Evolutionary conservation across 2,329 filamentous ascomycete genomes (phyloP).

Genomic region (Aspergillus flavus): DNA sequence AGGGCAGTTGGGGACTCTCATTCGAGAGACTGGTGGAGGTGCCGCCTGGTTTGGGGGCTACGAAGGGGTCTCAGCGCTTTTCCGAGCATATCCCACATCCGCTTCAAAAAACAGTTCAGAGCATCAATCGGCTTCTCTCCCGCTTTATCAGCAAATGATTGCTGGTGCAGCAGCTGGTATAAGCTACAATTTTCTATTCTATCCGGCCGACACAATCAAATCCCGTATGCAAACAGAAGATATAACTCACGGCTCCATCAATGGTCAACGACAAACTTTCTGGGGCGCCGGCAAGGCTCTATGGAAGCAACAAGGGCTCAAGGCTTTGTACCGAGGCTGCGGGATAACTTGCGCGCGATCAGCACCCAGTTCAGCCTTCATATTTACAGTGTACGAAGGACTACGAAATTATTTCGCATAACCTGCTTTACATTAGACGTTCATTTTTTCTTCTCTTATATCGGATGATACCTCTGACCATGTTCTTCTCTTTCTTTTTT

Average conservation of each 20-base stretch:
- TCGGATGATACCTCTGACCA: conserved; percentile 22
- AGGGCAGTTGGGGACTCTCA: conserved; percentile 88
- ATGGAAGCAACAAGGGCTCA: conserved; percentile 81
- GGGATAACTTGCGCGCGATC: conserved; percentile 88
- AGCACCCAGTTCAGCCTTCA: conserved; percentile 95
- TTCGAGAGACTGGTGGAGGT: conserved; percentile 89
- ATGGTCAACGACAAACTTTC: conserved; percentile 66
- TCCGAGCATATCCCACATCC: conserved; percentile 58
- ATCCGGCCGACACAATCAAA: conserved; percentile 96
- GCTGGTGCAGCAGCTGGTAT: conserved; percentile 88
- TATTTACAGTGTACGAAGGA: conserved; percentile 93
- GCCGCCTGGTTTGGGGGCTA: conserved; percentile 95
- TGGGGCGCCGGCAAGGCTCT: conserved; percentile 69
- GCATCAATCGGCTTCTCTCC: conserved; percentile 57
- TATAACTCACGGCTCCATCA: conserved; percentile 46
- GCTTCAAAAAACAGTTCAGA: conserved; percentile 8
- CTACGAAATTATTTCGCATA: conserved; percentile 68
- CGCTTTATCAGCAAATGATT: conserved; percentile 82
- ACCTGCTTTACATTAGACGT: conserved; percentile 11
- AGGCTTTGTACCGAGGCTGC: conserved; percentile 88
- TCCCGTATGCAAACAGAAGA: conserved; percentile 93
- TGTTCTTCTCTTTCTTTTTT: conserved; percentile 17
- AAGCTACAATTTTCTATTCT: conserved; percentile 96
- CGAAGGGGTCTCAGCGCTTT: conserved; percentile 74
- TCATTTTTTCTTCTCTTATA: conserved; percentile 6